Evolutionary conservation across 805 yeast genomes (phyloP), one percentile per base, ranked within the genome.

Genomic region (Candida ipomoeae): DNA sequence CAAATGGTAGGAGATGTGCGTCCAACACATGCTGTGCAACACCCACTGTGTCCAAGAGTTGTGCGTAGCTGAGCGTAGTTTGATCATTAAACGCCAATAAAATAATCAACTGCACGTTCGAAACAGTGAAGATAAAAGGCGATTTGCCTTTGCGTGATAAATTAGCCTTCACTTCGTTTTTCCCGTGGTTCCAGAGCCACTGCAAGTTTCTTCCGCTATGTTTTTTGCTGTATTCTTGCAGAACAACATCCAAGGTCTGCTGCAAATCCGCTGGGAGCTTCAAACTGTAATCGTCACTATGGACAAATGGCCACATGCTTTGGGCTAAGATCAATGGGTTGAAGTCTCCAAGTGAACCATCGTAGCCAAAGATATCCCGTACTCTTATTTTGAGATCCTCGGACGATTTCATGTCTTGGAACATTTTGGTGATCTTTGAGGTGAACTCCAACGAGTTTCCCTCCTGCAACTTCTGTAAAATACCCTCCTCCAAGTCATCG

Each of bases 101-200:
- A 40, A 95, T 87, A 54, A 95, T 84, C 79, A 91, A 83, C 68
- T 94, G 99, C 57, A 83, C 87, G 50, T 89, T 77, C 5, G 96
- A 86, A 40, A 89, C 89, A 3, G 87, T 85, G 62, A 95, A 85
- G 20, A 78, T 73, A 62, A 85, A 88, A 44, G 96, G 90, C 4
- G 91, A 86, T 63, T 83, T 85, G 6, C 91, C 91, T 35, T 86
- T 84, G 58, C 85, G 84, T 5, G 92, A 80, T 55, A 90, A 78
- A 63, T 89, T 87, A 10, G 96, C 96, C 67, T 85, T 87, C 50
- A 94, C 70, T 66, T 94, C 99, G 53, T 95, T 94, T 66, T 92
- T 86, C 43, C 96, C 89, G 64, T 89, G 82, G 60, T 89, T 86
- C 97, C 97, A 94, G 52, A 92, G 79, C 99, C 99, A 94, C 63